These are phyloP conservation scores for Phyllosticta citribraziliensis DNA, from an alignment of 2,329 filamentous ascomycete genomes.

Conservation along the genomic window DNA sequence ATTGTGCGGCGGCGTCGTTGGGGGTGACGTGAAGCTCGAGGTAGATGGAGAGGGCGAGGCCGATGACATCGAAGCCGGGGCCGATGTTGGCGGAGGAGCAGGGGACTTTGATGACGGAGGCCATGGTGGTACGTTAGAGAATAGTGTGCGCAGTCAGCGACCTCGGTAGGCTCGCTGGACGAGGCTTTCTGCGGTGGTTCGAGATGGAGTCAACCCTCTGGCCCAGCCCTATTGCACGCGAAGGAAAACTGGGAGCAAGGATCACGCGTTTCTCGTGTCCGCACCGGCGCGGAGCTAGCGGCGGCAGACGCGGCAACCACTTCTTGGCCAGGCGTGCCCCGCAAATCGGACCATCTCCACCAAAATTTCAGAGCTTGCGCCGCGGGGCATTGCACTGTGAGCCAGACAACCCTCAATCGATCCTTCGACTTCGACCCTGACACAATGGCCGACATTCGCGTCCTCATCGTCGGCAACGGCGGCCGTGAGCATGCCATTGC, in stretches of 20 bases:
- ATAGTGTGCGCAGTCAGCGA: not conserved
- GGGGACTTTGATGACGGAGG: constrained; percentile 60
- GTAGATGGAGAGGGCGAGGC: constrained; percentile 86
- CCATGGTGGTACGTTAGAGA: constrained; percentile 4
- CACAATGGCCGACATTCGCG: constrained; percentile 14
- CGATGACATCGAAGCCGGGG: constrained; percentile 95
- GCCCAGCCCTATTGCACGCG: constrained; percentile 1
- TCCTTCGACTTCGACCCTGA: not conserved
- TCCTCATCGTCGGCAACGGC: constrained; percentile 86
- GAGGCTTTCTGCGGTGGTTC: constrained; percentile 4
- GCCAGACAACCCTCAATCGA: not conserved
- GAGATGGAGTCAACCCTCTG: not conserved
- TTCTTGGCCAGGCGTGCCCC: not conserved
- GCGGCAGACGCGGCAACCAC: not conserved
- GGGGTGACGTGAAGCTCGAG: constrained; percentile 80
- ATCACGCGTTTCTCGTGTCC: not conserved
- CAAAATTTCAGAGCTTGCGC: constrained; percentile 6
- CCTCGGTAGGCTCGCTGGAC: constrained; percentile 2
- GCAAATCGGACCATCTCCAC: constrained; percentile 10
- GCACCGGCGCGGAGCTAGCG: not conserved
- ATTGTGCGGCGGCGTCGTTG: constrained; percentile 41
- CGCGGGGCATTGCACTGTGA: constrained; percentile 1
- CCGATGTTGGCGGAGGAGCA: constrained; percentile 96
- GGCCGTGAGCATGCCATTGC: constrained; percentile 90
- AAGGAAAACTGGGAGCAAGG: constrained; percentile 2